These are phyloP conservation scores for Plasmodium ovale DNA, from an alignment of 169 alveolate genomes.

Conservation along the genomic window DNA sequence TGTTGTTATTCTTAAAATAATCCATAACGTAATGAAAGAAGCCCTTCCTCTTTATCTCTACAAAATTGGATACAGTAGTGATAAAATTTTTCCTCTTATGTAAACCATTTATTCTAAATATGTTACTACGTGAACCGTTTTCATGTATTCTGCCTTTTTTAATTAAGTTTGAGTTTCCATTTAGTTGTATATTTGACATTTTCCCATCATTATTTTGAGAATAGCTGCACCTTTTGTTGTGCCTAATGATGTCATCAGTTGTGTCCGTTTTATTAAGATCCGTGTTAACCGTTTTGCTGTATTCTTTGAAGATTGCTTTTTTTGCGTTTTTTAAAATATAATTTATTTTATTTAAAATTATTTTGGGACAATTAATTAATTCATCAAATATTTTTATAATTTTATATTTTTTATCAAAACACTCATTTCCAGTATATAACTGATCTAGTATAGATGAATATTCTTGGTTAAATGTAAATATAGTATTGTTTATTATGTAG, in stretches of 20 bases:
- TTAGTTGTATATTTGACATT: conserved; percentile 49
- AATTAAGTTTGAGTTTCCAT: conserved; percentile 10
- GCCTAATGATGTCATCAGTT: neutral
- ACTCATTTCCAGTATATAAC: conserved; percentile 42
- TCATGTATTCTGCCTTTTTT: conserved; percentile 2
- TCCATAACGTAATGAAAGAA: conserved; percentile 52
- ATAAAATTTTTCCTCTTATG: conserved; percentile 27
- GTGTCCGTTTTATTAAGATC: neutral
- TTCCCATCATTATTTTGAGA: conserved; percentile 3
- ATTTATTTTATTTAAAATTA: conserved; percentile 47
- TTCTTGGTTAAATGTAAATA: conserved; percentile 65
- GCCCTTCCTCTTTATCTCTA: conserved; percentile 37
- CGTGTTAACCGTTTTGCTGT: conserved; percentile 10
- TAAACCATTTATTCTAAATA: conserved; percentile 12
- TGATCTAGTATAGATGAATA: conserved; percentile 64
- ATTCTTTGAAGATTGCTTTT: conserved; percentile 54
- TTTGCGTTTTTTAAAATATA: conserved; percentile 53
- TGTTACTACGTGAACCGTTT: neutral
- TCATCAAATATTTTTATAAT: conserved; percentile 71
- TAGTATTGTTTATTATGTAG: conserved; percentile 54
- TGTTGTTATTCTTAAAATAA: conserved; percentile 23
- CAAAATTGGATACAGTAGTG: conserved; percentile 45
- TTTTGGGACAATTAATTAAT: conserved; percentile 67
- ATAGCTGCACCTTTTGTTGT: conserved; percentile 31
- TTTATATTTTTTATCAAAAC: conserved; percentile 73